Evolutionary conservation across 768 basidiomycete genomes (phyloP), one percentile per base, ranked within the genome.

Genomic region (Termitomyces sp.): DNA sequence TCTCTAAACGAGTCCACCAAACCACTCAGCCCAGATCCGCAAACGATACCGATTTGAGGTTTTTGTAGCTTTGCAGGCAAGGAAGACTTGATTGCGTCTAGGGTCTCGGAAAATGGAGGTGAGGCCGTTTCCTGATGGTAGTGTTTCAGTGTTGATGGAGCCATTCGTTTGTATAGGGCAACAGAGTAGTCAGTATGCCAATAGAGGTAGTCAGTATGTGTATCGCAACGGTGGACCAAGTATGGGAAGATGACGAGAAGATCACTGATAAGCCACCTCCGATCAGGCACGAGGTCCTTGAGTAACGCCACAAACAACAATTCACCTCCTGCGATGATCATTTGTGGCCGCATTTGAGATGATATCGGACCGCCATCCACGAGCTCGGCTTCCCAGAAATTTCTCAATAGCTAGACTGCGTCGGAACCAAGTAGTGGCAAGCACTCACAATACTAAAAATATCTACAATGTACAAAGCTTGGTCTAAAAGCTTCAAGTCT

Each of bases 21-120:
- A 0, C 89, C 90, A 65, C 84, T 85, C 51, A 95, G 75, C 3
- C 94, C 93, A 1, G 88, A 90, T 56, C 94, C 93, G 68, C 92
- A 94, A 28, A 95, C 85, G 64, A 95, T 91, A 20, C 88, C 93
- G 18, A 93, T 81, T 34, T 75, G 76, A 10, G 92, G 92, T 24
- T 62, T 68, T 58, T 70, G 71, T 8, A 77, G 62, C 20, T 67
- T 68, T 12, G 51, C 63, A 7, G 79, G 78, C 36, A 81, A 62
- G 1, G 60, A 51, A 4, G 67, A 64, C 29, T 57, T 64, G 44
- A 80, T 71, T 9, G 70, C 72, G 9, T 67, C 63, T 12, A 77
- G 56, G 16, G 73, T 72, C 22, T 71, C 59, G 29, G 50, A 52
- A 60, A 73, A 62, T 12, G 61, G 63, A 47, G 50, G 34, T 33